Conservation (phyloP, 2,329 filamentous ascomycete genomes). For the Xylariaceae sp. region DNA sequence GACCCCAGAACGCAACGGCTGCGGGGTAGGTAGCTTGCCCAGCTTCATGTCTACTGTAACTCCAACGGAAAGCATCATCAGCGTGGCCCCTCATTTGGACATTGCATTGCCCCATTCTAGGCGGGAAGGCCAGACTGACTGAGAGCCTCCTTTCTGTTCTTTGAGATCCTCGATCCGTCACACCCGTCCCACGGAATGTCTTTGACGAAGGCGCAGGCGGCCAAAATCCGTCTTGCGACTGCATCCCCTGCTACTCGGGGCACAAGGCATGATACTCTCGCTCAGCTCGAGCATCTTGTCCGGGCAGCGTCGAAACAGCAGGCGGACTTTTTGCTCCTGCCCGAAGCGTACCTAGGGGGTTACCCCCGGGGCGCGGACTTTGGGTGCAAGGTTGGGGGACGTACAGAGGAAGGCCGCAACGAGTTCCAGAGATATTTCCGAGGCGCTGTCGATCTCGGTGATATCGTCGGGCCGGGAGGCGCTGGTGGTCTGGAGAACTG, state of each 20-base stretch:
- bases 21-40: background rate
- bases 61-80: too few relatives aligned
- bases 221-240: constrained; percentile 47
- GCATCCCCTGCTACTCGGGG: constrained; percentile 48
- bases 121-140: background rate
- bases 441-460: constrained; percentile 74
- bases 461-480: constrained; percentile 47
- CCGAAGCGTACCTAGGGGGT: constrained; percentile 86
- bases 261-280: constrained; percentile 56
- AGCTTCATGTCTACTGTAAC: too few relatives aligned
- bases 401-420: constrained; percentile 67
- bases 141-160: background rate
- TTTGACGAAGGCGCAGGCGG: constrained; percentile 11
- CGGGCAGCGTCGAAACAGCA: constrained; percentile 50
- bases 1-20: too few relatives aligned
- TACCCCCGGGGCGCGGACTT: constrained; percentile 81
- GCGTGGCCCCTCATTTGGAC: background rate
- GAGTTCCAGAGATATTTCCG: constrained; percentile 80
- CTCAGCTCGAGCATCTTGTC: constrained; percentile 58
- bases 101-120: background rate
- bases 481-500: constrained; percentile 58
- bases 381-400: constrained; percentile 66
- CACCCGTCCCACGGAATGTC: constrained; percentile 2
- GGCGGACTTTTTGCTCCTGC: constrained; percentile 73
- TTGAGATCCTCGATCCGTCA: background rate